These are phyloP conservation scores for Xylaria hypoxylon DNA, from an alignment of 2,329 filamentous ascomycete species.

Conservation along the genomic window DNA sequence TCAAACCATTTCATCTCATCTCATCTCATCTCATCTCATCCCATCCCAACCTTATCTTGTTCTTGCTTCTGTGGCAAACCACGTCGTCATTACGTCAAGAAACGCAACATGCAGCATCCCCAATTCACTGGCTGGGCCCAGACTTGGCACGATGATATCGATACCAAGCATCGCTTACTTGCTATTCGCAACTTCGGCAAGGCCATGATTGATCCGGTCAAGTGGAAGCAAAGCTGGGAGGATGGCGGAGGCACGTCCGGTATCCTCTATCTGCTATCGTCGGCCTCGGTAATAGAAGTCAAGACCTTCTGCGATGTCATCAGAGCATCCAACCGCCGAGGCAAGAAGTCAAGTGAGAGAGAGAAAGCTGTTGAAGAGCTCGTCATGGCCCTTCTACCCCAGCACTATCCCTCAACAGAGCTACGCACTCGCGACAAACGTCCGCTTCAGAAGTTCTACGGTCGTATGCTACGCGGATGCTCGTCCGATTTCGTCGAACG, in stretches of 20 bases:
- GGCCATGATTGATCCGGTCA: conserved; percentile 15
- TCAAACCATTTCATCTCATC: no score
- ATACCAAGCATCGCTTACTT: conserved; percentile 10
- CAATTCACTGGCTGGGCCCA: conserved; percentile 32
- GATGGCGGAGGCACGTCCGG: conserved; percentile 33
- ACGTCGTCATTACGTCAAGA: not conserved
- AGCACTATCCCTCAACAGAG: conserved; percentile 33
- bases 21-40: not conserved
- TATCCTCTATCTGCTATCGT: conserved; percentile 31
- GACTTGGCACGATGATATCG: conserved; percentile 25
- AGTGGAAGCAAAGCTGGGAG: conserved; percentile 31
- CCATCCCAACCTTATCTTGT: not conserved
- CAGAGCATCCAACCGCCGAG: conserved; percentile 24
- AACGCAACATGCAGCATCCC: conserved; percentile 18
- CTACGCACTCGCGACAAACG: conserved; percentile 30
- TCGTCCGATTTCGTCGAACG: conserved; percentile 32
- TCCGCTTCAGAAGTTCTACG: conserved; percentile 33
- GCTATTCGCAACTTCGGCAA: conserved; percentile 31
- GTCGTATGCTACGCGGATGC: conserved; percentile 33
- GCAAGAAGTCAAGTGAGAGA: conserved; percentile 31
- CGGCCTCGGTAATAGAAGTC: conserved; percentile 31
- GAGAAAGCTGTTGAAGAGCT: conserved; percentile 29
- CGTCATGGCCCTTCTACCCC: conserved; percentile 33
- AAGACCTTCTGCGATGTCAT: conserved; percentile 30
- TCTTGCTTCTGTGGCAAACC: conserved; percentile 2